Evolutionary conservation across 2,329 filamentous ascomycete genomes (phyloP).

Genomic region (Furcasterigmium furcatum): DNA sequence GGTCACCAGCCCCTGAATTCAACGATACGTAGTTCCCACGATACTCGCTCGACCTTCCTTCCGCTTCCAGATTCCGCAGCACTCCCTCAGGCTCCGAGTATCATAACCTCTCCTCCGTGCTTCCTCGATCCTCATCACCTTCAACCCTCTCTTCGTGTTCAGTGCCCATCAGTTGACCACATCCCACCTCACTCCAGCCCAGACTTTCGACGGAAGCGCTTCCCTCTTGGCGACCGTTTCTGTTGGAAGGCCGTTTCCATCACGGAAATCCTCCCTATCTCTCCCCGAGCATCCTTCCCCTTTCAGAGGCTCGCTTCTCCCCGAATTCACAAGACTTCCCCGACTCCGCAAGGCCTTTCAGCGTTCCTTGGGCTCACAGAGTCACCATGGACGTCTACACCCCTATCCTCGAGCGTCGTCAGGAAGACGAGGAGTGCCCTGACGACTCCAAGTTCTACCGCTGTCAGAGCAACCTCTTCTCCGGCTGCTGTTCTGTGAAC

Average conservation of each 20-base stretch:
- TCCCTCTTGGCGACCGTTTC: no score
- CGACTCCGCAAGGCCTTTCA: not conserved
- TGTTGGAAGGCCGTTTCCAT: no score
- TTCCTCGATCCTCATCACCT: no score
- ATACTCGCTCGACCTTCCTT: no score
- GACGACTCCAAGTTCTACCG: slow-evolving; percentile 27
- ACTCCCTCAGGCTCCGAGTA: no score
- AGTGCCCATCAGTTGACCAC: not conserved
- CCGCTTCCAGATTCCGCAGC: no score
- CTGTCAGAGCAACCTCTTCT: slow-evolving; percentile 31
- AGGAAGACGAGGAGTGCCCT: slow-evolving; percentile 18
- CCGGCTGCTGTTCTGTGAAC: slow-evolving; percentile 42
- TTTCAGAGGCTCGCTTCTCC: not conserved
- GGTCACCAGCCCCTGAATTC: no score
- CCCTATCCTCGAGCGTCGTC: not conserved
- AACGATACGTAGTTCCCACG: no score
- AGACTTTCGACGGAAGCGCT: no score
- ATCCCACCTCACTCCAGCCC: no score
- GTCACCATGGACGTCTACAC: slow-evolving; percentile 4
- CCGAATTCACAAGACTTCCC: not conserved
- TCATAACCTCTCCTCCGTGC: no score
- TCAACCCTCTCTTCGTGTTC: not conserved
- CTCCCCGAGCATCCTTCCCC: not conserved
- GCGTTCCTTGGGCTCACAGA: not conserved
- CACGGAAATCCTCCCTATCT: no score